Conservation (phyloP, 331 rosid species). For the Rosa hybrid region DNA sequence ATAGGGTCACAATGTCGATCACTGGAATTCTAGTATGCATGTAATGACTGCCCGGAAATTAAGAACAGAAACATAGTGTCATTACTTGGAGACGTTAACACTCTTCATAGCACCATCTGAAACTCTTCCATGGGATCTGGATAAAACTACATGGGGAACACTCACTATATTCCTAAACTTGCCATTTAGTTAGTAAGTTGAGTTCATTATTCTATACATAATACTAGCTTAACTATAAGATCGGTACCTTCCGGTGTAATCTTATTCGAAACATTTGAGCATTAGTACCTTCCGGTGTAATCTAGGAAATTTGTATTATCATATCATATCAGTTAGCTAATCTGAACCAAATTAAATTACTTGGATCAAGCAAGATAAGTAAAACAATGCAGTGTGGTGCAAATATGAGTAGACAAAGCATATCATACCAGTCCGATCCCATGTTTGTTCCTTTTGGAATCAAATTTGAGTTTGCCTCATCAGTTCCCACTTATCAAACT, state of each 20-base stretch:
- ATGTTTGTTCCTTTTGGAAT: conserved; percentile 3
- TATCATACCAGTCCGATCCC: conserved; percentile 24
- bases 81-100: background rate
- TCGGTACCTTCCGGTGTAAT: no score
- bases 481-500: conserved; percentile 20
- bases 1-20: background rate
- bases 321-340: background rate
- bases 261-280: background rate
- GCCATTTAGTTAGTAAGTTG: background rate
- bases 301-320: background rate
- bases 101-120: background rate
- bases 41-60: background rate
- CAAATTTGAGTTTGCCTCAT: conserved; percentile 13
- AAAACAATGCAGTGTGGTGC: conserved; percentile 13
- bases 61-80: no score
- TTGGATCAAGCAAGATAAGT: background rate
- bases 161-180: background rate
- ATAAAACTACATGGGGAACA: background rate
- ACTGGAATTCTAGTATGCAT: background rate
- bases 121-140: background rate
- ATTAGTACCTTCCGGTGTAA: background rate
- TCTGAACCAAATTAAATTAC: background rate
- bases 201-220: background rate
- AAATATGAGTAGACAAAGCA: conserved; percentile 16
- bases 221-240: background rate